Evolutionary conservation across 2,329 filamentous ascomycete genomes (phyloP).

Genomic region (Zelopaecilomyces penicillatus): DNA sequence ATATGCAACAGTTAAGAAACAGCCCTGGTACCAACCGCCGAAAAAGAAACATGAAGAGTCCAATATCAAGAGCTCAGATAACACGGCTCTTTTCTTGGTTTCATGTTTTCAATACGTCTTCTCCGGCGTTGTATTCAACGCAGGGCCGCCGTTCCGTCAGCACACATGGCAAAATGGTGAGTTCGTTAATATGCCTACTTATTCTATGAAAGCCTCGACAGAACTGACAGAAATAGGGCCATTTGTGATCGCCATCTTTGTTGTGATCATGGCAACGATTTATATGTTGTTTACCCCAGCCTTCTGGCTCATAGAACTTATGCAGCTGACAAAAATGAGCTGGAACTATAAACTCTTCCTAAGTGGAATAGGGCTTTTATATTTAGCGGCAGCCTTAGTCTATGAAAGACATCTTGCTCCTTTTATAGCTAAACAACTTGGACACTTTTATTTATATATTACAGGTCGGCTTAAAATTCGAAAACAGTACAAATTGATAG

Average conservation of each 20-base stretch:
- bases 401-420: conserved; percentile 67
- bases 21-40: conserved; percentile 83
- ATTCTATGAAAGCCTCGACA: no score
- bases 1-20: conserved; percentile 65
- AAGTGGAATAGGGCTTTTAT: conserved; percentile 58
- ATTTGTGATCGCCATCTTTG: conserved; percentile 68
- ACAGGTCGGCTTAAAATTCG: conserved; percentile 61
- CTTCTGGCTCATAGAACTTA: conserved; percentile 58
- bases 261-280: conserved; percentile 57
- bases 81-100: conserved; percentile 80
- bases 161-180: conserved; percentile 69
- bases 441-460: conserved; percentile 49
- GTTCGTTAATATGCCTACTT: conserved; percentile 25
- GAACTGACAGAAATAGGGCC: conserved; percentile 49
- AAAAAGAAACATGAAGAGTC: conserved; percentile 67
- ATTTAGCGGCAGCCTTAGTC: conserved; percentile 60
- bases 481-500: conserved; percentile 36
- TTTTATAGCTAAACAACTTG: conserved; percentile 58
- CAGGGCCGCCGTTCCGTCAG: conserved; percentile 85
- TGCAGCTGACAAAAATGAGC: conserved; percentile 79
- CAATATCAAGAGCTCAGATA: conserved; percentile 86
- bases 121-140: conserved; percentile 78
- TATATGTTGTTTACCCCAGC: conserved; percentile 78
- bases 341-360: conserved; percentile 65
- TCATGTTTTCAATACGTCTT: conserved; percentile 95